Percentiles rank a stretch among this genome's conserved stretches.
Conservation (phyloP, 306 rosid genomes). For the Prunus campanulata region DNA sequence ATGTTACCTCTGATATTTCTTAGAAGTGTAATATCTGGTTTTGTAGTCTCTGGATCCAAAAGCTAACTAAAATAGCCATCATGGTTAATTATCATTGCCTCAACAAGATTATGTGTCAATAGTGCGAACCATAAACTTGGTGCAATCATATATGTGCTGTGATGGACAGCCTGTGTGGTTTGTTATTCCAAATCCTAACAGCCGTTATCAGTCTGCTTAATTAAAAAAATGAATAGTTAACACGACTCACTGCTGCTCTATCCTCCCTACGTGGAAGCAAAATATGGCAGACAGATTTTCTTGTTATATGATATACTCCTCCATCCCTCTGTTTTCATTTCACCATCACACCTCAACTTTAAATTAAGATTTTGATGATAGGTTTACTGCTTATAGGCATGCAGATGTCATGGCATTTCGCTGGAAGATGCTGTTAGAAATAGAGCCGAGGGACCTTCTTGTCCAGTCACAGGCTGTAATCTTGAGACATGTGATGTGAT, state of each 20-base stretch:
- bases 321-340: neutral
- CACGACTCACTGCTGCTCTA: neutral
- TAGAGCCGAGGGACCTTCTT: conserved; percentile 32
- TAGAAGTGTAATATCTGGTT: neutral
- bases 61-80: neutral
- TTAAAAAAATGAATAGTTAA: neutral
- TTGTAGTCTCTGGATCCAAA: neutral
- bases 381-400: conserved; percentile 46
- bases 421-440: conserved; percentile 37
- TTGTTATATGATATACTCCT: neutral
- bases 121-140: neutral
- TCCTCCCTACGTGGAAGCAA: neutral
- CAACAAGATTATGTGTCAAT: conserved; percentile 5
- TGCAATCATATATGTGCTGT: neutral
- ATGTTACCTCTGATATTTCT: neutral
- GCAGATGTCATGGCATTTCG: conserved; percentile 75
- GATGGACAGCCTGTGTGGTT: neutral
- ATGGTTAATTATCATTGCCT: neutral
- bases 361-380: conserved; percentile 28
- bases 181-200: neutral
- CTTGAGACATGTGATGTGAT: conserved; percentile 46
- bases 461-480: conserved; percentile 55
- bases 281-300: neutral
- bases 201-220: neutral
- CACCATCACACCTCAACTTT: neutral